These are phyloP conservation scores for Oryza nivara DNA, from an alignment of 176 grass and related monocot species.

Conservation along the genomic window DNA sequence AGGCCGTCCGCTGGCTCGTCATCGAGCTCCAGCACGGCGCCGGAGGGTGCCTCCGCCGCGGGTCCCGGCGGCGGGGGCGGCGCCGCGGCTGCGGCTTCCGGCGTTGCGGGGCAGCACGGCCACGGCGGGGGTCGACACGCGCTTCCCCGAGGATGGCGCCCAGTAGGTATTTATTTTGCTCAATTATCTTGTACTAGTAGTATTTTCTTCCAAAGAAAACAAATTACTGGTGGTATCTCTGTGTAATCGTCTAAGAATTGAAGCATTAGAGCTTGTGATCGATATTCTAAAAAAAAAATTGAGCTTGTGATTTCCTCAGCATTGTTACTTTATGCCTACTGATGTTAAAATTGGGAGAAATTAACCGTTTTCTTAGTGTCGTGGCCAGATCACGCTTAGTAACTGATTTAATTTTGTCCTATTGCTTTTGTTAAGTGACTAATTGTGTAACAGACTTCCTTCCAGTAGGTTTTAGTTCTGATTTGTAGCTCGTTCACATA, in stretches of 20 bases:
- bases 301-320: neutral
- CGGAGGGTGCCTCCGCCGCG: constrained; percentile 30
- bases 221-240: neutral
- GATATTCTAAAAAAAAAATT: neutral
- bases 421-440: neutral
- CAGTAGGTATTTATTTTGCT: constrained; percentile 70
- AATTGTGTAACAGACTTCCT: neutral
- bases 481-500: neutral
- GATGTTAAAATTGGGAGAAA: neutral
- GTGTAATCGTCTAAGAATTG: neutral
- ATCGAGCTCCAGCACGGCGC: constrained; percentile 69
- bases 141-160: constrained; percentile 69
- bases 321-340: neutral
- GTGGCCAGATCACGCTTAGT: neutral
- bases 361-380: neutral
- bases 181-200: neutral
- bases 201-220: neutral
- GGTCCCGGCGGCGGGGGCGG: neutral
- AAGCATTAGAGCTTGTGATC: neutral
- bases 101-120: constrained; percentile 46
- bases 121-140: constrained; percentile 57
- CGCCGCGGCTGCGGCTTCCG: constrained; percentile 17
- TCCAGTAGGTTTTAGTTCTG: neutral
- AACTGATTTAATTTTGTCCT: neutral
- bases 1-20: constrained; percentile 70